Conservation (phyloP, 768 basidiomycete genomes). For the Aureoboletus auriporus region DNA sequence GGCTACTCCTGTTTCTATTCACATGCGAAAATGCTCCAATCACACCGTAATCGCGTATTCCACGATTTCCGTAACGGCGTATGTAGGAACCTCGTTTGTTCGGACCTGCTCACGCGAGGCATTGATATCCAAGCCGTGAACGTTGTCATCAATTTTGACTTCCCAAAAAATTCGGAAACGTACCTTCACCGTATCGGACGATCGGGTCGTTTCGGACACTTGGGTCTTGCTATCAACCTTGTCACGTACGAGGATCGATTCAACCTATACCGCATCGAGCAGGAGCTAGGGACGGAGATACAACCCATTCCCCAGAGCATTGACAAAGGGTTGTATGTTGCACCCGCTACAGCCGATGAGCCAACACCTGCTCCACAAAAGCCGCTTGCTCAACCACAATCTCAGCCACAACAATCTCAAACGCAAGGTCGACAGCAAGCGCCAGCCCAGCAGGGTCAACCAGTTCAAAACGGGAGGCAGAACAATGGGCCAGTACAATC, state of each 20-base stretch:
- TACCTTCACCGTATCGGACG: slow-evolving; percentile 99
- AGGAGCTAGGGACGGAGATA: slow-evolving; percentile 98
- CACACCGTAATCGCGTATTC: slow-evolving; percentile 98
- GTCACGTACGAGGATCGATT: slow-evolving; percentile 98
- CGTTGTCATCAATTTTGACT: slow-evolving; percentile 99
- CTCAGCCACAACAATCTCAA: slow-evolving; percentile 24
- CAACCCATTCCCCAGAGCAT: slow-evolving; percentile 90
- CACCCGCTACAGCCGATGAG: slow-evolving; percentile 53
- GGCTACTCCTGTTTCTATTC: slow-evolving; percentile 99
- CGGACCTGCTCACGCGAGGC: slow-evolving; percentile 95
- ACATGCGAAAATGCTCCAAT: slow-evolving; percentile 98
- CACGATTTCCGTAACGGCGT: slow-evolving; percentile 99
- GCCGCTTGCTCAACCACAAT: slow-evolving; percentile 32
- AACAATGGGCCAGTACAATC: slow-evolving; percentile 21
- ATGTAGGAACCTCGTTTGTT: slow-evolving; percentile 97
- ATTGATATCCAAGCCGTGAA: slow-evolving; percentile 99
- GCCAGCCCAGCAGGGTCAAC: slow-evolving; percentile 21
- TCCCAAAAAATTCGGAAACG: slow-evolving; percentile 98
- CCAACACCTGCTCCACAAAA: slow-evolving; percentile 45
- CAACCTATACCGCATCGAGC: slow-evolving; percentile 96
- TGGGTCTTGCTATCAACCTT: slow-evolving; percentile 95
- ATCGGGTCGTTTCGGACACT: slow-evolving; percentile 94
- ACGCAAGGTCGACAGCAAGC: slow-evolving; percentile 28
- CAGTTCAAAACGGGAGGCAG: slow-evolving; percentile 26
- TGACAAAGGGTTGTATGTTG: slow-evolving; percentile 90